Percentiles rank a stretch among this genome's conserved stretches.
Evolutionary conservation across 371 early-diverging fungal species (phyloP).

Genomic region (Mortierella sp.): DNA sequence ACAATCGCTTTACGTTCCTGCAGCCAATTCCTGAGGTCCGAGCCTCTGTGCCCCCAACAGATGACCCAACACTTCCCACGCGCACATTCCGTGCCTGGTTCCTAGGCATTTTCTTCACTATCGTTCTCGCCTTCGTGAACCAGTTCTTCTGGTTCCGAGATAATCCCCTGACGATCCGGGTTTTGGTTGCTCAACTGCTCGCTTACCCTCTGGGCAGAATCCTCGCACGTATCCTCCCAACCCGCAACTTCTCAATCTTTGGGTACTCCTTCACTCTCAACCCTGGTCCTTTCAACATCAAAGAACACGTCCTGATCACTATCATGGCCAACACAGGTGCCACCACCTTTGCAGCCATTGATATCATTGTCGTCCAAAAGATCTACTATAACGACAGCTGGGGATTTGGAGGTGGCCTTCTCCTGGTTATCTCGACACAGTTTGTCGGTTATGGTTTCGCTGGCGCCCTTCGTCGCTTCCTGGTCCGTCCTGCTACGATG

Average conservation of each 20-base stretch:
- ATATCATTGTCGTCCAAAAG: constrained; percentile 78
- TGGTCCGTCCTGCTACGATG: constrained; percentile 86
- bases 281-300: constrained; percentile 83
- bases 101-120: constrained; percentile 74
- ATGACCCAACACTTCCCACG: constrained; percentile 74
- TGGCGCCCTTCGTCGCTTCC: constrained; percentile 79
- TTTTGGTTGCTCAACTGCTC: constrained; percentile 74
- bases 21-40: constrained; percentile 53
- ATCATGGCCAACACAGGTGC: constrained; percentile 71
- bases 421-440: constrained; percentile 77
- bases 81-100: constrained; percentile 83
- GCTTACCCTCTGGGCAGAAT: constrained; percentile 75
- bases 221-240: constrained; percentile 68
- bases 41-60: constrained; percentile 57
- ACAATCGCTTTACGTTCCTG: not conserved
- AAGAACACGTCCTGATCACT: constrained; percentile 80
- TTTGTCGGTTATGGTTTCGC: constrained; percentile 88
- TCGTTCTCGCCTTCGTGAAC: constrained; percentile 74
- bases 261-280: constrained; percentile 62
- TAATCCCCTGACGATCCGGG: constrained; percentile 70
- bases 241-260: constrained; percentile 74
- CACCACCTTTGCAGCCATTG: constrained; percentile 77
- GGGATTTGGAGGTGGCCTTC: constrained; percentile 69
- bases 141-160: constrained; percentile 83
- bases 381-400: constrained; percentile 73